Evolutionary conservation across 139 green algal species (phyloP), one percentile per base, ranked within the genome.

Genomic region (Chlamydomonas sp.): DNA sequence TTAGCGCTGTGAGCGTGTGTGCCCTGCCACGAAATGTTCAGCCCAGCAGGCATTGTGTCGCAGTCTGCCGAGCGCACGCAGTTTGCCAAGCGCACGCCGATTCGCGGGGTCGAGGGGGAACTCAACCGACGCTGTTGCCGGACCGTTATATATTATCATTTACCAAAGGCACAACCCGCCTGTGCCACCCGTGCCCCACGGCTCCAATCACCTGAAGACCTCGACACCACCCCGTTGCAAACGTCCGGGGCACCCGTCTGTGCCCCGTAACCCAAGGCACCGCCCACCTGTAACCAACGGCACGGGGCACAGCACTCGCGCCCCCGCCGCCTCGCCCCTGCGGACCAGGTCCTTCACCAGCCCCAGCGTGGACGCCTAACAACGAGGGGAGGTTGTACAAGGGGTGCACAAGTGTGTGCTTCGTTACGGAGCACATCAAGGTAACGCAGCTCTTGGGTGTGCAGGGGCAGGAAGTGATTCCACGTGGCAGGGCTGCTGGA

Each of bases 231-330:
- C 17, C 8, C 4, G 60, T 16, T 5, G 18, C 31, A 49, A 49
- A 49, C 31, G 31, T 49, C 31, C 31, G 31, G 31, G 31, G 31
- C 31, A 49, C 31, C 31, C 31, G 31, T 49, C 31, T 49, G 31
- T 49, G 31, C 31, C 31, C 31, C 31, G 31, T 49, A 49, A 61
- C 72, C 72, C 72, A 15, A 2, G 10, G 62, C 12, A n/a, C 20
- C 31, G 0, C 90, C 0, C 80, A 96, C 93, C 92, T 85, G 89
- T 83, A 2, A 97, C 95, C 8, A 86, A 60, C n/a, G 95, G 95
- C 73, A 97, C 94, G 57, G 94, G 95, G 78, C 94, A 97, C 68
- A 97, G 90, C 84, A 96, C 90, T 0, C 83, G 74, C 4, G 92
- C 86, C 1, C 91, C 92, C n/a, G 73, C 17, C 20, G 89, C 87